These are phyloP conservation scores for Colletotrichum brevisporum DNA, from an alignment of 2,329 filamentous ascomycete species.

Conservation along the genomic window DNA sequence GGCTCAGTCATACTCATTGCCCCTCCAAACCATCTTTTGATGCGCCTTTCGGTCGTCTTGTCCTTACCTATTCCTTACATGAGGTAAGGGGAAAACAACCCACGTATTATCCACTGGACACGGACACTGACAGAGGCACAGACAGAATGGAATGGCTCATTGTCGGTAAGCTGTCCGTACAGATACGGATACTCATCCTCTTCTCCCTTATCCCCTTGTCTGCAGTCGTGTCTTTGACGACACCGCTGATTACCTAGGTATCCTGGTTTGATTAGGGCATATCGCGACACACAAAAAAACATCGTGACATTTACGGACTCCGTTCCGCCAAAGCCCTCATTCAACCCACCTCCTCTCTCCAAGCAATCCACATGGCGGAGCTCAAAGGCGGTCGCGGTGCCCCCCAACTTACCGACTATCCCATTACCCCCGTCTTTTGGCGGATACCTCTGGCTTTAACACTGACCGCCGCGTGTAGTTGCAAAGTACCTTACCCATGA, in stretches of 20 bases:
- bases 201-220: background rate
- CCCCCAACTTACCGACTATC: background rate
- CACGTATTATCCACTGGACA: too few species aligned
- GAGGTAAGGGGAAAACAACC: constrained; percentile 1
- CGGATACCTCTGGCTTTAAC: background rate
- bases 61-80: background rate
- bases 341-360: background rate
- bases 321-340: background rate
- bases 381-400: constrained; percentile 3
- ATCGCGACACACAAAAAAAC: constrained; percentile 4
- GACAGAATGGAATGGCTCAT: too few species aligned
- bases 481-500: constrained; percentile 1
- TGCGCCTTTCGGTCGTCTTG: too few species aligned
- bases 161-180: too few species aligned
- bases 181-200: too few species aligned
- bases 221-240: background rate
- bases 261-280: background rate
- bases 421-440: background rate
- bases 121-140: too few species aligned
- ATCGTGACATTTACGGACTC: background rate
- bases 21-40: background rate
- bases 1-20: background rate
- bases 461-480: background rate
- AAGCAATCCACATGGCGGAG: constrained; percentile 21
- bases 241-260: background rate